phyloP scores from a whole-genome alignment of 768 basidiomycete genomes.

The Basidioascus undulatus region DNA sequence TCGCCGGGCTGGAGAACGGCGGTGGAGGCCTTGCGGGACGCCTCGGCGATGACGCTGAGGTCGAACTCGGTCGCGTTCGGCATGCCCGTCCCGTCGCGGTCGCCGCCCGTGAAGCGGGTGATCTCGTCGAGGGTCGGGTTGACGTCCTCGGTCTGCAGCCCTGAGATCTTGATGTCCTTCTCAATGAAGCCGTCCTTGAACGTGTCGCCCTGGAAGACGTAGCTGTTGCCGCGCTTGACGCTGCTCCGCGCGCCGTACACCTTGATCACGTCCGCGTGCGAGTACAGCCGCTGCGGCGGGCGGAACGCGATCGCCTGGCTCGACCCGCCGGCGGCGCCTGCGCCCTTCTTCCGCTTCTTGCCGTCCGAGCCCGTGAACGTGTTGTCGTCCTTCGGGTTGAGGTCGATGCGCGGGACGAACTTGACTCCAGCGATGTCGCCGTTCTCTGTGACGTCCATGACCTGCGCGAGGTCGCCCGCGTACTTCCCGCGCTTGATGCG shows the following conservation, averaged over 20 bases:
- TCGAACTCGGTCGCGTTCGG: constrained; percentile 27
- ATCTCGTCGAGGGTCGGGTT: constrained; percentile 93
- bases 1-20: constrained; percentile 92
- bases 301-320: constrained; percentile 26
- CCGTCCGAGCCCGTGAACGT: constrained; percentile 27
- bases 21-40: constrained; percentile 64
- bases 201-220: constrained; percentile 76
- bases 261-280: constrained; percentile 71
- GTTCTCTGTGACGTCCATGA: constrained; percentile 78
- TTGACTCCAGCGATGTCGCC: constrained; percentile 79
- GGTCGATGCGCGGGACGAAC: constrained; percentile 92
- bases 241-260: constrained; percentile 60
- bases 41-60: constrained; percentile 73
- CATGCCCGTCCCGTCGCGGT: constrained; percentile 26
- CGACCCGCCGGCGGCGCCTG: constrained; percentile 17
- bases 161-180: constrained; percentile 73
- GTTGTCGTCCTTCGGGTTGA: constrained; percentile 64
- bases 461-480: constrained; percentile 80
- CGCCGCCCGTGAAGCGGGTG: constrained; percentile 50
- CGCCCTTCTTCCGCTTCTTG: constrained; percentile 55
- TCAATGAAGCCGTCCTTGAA: constrained; percentile 88
- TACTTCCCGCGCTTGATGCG: constrained; percentile 85
- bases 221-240: constrained; percentile 35
- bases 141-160: constrained; percentile 59
- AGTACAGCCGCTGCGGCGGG: constrained; percentile 79